phyloP scores from a whole-genome alignment of 176 grass and related monocot species.

The Avena sativa region DNA sequence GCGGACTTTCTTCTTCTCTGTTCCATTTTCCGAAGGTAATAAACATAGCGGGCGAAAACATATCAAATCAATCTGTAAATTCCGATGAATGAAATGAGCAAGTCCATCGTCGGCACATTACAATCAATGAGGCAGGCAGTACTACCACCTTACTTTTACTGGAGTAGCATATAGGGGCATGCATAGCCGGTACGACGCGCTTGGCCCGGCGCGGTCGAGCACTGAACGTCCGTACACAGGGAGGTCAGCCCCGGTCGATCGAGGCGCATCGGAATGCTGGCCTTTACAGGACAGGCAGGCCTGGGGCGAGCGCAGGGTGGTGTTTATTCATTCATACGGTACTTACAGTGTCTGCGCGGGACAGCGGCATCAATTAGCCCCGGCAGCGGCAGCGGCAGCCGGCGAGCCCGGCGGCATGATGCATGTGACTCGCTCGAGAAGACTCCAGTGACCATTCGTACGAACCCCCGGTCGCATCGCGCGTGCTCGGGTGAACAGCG shows the following conservation, averaged over 20 bases:
- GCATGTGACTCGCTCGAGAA: conserved; percentile 29
- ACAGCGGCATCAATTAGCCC: no score
- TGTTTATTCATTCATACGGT: neutral
- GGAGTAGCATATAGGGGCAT: neutral
- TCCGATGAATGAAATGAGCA: neutral
- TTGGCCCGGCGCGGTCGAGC: neutral
- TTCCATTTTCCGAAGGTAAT: no score
- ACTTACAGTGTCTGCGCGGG: neutral
- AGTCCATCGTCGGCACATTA: neutral
- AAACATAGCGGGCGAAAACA: no score
- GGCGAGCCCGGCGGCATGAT: no score
- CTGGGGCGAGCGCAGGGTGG: neutral
- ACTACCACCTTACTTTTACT: neutral
- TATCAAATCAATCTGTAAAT: no score
- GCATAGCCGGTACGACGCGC: neutral
- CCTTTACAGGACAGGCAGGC: neutral
- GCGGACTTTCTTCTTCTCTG: no score
- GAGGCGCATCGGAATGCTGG: conserved; percentile 50
- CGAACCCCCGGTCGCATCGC: neutral
- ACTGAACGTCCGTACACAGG: neutral
- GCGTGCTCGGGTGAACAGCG: neutral
- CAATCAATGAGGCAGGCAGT: neutral
- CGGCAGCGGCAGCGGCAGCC: neutral
- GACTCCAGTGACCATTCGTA: neutral
- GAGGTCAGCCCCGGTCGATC: conserved; percentile 31